Conservation (phyloP, 1,284 basidiomycete genomes). For the Tranzscheliella williamsii region DNA sequence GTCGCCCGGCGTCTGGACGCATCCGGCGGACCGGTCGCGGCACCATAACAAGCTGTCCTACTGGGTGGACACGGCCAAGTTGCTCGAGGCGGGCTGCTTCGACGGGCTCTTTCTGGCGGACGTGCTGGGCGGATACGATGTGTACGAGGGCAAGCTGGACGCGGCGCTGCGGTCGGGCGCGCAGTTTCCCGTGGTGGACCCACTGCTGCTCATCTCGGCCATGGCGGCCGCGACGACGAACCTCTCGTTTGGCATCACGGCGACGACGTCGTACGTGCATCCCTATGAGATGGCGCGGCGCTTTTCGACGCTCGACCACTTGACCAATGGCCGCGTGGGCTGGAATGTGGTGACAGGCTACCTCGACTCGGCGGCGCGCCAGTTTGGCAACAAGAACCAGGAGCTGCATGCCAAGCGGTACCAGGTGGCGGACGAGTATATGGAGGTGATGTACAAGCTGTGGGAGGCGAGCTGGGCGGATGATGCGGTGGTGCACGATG, state of each 20-base stretch:
- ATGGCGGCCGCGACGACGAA: constrained; percentile 52
- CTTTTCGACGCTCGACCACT: constrained; percentile 61
- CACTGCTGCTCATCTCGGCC: constrained; percentile 43
- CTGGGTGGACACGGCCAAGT: constrained; percentile 53
- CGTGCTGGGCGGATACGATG: constrained; percentile 54
- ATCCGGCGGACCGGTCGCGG: constrained; percentile 39
- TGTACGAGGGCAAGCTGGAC: constrained; percentile 44
- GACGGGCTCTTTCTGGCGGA: constrained; percentile 58
- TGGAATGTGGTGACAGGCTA: constrained; percentile 62
- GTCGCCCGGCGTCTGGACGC: constrained; percentile 47
- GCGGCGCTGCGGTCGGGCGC: constrained; percentile 48
- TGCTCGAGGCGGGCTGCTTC: constrained; percentile 47
- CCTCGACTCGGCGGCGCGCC: constrained; percentile 57
- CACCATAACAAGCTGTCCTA: constrained; percentile 52
- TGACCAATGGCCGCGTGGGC: constrained; percentile 61
- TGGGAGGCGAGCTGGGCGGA: constrained; percentile 62
- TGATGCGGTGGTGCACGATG: constrained; percentile 54
- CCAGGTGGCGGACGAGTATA: constrained; percentile 53
- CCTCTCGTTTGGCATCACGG: constrained; percentile 53
- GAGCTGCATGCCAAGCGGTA: constrained; percentile 51
- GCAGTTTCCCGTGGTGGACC: constrained; percentile 56
- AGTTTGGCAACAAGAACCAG: constrained; percentile 53
- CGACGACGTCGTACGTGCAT: constrained; percentile 56
- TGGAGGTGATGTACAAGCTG: constrained; percentile 61
- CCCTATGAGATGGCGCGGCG: constrained; percentile 60